These are phyloP conservation scores for Lumnitzera racemosa DNA, from an alignment of 345 rosid species.

Conservation along the genomic window DNA sequence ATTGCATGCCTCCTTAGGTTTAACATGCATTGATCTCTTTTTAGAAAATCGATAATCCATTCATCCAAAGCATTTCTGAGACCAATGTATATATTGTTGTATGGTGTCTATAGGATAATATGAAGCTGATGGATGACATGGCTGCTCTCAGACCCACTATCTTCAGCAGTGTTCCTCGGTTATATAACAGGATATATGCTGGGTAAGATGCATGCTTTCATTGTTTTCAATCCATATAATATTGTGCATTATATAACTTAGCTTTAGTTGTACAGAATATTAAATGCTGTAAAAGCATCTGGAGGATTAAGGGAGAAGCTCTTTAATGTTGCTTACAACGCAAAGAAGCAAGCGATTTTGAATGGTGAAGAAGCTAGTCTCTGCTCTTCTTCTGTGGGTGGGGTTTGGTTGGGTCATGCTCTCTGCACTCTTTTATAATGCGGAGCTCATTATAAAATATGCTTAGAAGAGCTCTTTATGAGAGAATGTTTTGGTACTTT, in stretches of 20 bases:
- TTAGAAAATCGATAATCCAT: no score
- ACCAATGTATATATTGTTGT: conserved; percentile 1
- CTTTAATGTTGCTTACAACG: conserved; percentile 89
- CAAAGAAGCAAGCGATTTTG: conserved; percentile 85
- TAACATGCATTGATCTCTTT: no score
- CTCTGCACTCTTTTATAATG: no score
- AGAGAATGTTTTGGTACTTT: no score
- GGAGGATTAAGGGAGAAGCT: conserved; percentile 76
- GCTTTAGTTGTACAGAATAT: conserved; percentile 49
- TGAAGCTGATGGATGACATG: conserved; percentile 89
- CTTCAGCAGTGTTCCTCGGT: conserved; percentile 94
- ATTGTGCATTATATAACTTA: conserved; percentile 6
- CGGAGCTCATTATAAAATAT: no score
- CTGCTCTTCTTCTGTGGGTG: neutral
- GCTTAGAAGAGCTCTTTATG: no score
- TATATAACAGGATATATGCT: conserved; percentile 82
- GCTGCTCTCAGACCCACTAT: conserved; percentile 85
- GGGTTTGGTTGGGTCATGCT: no score
- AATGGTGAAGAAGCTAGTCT: conserved; percentile 46
- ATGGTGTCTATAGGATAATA: conserved; percentile 68
- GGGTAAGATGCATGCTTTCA: conserved; percentile 39
- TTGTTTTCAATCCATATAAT: neutral
- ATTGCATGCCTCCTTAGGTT: no score
- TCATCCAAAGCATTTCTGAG: no score
- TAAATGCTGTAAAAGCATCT: conserved; percentile 72